Evolutionary conservation across 257 asterid species (phyloP), one percentile per base, ranked within the genome.

Genomic region (Anisodus tanguticus): DNA sequence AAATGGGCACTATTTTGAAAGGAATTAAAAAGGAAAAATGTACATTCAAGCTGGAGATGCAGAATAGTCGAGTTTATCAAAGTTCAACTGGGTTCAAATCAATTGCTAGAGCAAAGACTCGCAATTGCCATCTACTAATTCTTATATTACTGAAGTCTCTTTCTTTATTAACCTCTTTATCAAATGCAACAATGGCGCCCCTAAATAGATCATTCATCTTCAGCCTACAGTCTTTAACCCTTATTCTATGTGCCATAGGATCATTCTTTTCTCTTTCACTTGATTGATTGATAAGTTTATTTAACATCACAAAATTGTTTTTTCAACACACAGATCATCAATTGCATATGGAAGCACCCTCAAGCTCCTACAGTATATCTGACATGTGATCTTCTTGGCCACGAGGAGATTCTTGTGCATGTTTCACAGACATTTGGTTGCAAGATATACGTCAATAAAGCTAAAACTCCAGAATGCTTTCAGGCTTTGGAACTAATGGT

Each of bases 301-400:
- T 51, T 51, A 53, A 77, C 49, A 15, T 77, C 49, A 53, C 64
- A 26, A 53, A 76, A 51, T 26, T 51, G 63, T 53, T 55, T 84
- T 70, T 15, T 31, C 58, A 76, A 85, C 41, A 80, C 82, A 83
- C 97, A 94, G 98, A 92, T 94, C 84, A 90, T 93, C 88, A 92
- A 94, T 87, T 92, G 98, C 84, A 92, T 94, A 87, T 41, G 98
- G 98, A 92, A 92, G 78, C 97, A 94, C 86, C 98, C 98, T 54
- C 90, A 90, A 82, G 97, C 98, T 54, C 86, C 89, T 72, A 81
- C 79, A 31, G 98, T 96, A 80, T 96, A 93, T 88, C 88, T 94
- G 88, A 85, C 97, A 16, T 92, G 97, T 72, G 98, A 96, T 91
- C 94, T 96, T 86, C 93, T 96, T 17, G 98, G 99, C 87, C 99